Evolutionary conservation across 208 protist genomes (phyloP), one percentile per base, ranked within the genome.

Genomic region (Crithidia expoeki): DNA sequence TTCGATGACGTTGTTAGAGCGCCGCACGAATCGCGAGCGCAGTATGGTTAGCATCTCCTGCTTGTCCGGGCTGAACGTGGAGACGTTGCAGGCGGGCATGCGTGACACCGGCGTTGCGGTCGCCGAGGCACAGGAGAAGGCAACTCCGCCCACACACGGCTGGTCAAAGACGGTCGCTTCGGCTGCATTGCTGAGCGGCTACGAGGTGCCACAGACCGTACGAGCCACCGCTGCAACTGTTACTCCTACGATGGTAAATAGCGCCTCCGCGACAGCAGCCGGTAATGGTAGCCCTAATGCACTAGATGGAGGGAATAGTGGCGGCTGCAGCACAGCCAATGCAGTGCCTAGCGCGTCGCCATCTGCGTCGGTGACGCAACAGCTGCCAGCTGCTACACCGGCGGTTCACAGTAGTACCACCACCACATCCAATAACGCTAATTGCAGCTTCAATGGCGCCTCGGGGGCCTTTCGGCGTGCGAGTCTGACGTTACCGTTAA

Each of bases 1-100:
- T 21, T 87, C 73, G 6, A 67, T 80, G 59, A 95, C 90, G 16
- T 67, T 95, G 62, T 73, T 93, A 14, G 88, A 95, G 74, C 87
- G 90, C 14, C 87, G 90, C 50, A 81, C 33, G 33, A 75, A 74
- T 14, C 80, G 84, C 50, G 78, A 85, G 70, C 70, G 72, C 40
- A 86, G 68, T 44, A 72, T 60, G 23, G 75, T 86, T 64, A 91
- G 80, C 69, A 70, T 89, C 56, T 86, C 80, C 33, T 74, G 68
- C 55, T 63, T 92, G 36, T 89, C 86, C 4, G 83, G 74, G 28
- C 76, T 94, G 19, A 90, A 80, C 68, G 80, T 88, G 59, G 88
- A 93, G 55, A 85, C 76, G 25, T 79, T 95, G 40, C 78, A 84
- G 56, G 85, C 87, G 10, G 77, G 72, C 32, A 67, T 64, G 50